phyloP scores from a whole-genome alignment of 352 stramenopile species.

The Phytophthora aleatoria region DNA sequence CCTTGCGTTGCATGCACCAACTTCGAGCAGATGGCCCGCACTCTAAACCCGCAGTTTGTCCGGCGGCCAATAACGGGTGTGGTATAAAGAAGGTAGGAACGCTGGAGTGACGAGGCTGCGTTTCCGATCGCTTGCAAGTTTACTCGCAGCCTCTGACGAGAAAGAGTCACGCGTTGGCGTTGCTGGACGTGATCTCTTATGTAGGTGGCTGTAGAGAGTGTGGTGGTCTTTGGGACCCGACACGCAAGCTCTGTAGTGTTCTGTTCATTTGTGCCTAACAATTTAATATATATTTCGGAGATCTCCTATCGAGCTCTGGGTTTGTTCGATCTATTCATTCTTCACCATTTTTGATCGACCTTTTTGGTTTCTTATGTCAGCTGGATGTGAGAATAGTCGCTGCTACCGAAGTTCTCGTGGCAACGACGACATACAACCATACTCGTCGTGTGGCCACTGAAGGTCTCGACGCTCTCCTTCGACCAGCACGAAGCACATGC shows the following conservation, averaged over 20 bases:
- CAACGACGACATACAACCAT: constrained; percentile 49
- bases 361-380: constrained; percentile 5
- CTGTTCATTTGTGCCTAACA: too few relatives aligned
- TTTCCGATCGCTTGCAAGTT: constrained; percentile 6
- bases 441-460: constrained; percentile 33
- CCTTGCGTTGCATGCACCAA: constrained; percentile 15
- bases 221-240: too few relatives aligned
- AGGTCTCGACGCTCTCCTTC: constrained; percentile 46
- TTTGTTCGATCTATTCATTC: too few relatives aligned
- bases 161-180: constrained; percentile 12
- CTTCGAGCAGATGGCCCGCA: constrained; percentile 10
- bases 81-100: background rate
- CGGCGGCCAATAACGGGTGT: background rate
- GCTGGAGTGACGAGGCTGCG: constrained; percentile 23
- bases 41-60: background rate
- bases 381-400: constrained; percentile 45
- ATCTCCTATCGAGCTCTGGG: too few relatives aligned
- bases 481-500: constrained; percentile 49
- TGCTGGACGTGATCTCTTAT: too few relatives aligned
- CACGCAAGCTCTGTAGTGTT: too few relatives aligned
- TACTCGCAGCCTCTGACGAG: constrained; percentile 7
- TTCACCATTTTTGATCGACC: too few relatives aligned
- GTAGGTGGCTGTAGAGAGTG: too few relatives aligned
- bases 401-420: constrained; percentile 44
- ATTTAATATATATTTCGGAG: too few relatives aligned